phyloP scores from a whole-genome alignment of 2,329 filamentous ascomycete species.

The Microdochium nivale region DNA sequence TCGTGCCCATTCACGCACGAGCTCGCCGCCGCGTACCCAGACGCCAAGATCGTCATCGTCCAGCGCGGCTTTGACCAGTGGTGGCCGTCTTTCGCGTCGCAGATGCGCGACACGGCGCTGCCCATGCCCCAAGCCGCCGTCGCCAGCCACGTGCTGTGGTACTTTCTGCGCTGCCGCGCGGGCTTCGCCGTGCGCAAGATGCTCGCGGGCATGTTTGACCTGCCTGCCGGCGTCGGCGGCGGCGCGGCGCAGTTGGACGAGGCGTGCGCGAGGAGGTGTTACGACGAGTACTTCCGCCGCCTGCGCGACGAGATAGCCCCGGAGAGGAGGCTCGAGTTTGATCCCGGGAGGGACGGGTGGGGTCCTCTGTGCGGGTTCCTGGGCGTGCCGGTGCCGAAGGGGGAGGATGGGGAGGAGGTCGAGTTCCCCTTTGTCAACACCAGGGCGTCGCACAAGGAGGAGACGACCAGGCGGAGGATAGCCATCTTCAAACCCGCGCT shows the following conservation, averaged over 20 bases:
- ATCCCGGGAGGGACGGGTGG: slow-evolving; percentile 6
- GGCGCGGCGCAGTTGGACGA: slow-evolving; percentile 2
- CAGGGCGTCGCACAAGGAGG: not conserved
- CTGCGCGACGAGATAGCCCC: slow-evolving; percentile 5
- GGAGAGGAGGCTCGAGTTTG: slow-evolving; percentile 6
- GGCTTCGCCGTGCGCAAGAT: slow-evolving; percentile 6
- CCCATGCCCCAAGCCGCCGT: not conserved
- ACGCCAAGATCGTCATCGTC: slow-evolving; percentile 8
- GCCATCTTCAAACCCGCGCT: not conserved
- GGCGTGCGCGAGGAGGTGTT: slow-evolving; percentile 2
- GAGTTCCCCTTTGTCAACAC: slow-evolving; percentile 6
- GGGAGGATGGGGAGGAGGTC: not conserved
- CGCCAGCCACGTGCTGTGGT: slow-evolving; percentile 1
- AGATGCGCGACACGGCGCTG: slow-evolving; percentile 2
- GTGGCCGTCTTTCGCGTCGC: slow-evolving; percentile 7
- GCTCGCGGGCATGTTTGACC: slow-evolving; percentile 6
- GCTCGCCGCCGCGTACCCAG: slow-evolving; percentile 5
- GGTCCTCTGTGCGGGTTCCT: slow-evolving; percentile 9
- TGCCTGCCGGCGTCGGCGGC: slow-evolving; percentile 1
- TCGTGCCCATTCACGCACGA: slow-evolving; percentile 5
- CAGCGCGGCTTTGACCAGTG: slow-evolving; percentile 7
- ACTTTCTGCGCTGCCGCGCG: slow-evolving; percentile 2
- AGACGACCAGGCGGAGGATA: not conserved
- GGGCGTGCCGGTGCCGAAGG: slow-evolving; percentile 3
- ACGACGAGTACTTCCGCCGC: slow-evolving; percentile 4